Evolutionary conservation across 345 rosid species (phyloP).

Genomic region (Rhodomyrtus tomentosa): DNA sequence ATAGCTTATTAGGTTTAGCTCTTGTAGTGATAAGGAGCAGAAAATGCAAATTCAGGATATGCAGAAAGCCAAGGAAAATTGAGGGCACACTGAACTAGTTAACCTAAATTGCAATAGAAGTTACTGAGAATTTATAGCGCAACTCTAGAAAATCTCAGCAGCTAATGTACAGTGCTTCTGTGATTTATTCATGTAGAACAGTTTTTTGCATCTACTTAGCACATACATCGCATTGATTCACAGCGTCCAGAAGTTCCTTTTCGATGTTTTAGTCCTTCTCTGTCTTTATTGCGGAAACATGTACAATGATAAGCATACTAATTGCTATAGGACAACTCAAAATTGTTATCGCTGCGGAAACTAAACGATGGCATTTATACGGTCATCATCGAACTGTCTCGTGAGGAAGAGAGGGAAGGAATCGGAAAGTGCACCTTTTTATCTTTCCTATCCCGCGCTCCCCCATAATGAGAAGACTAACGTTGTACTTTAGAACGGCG

Average conservation of each 20-base stretch:
- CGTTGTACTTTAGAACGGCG: conserved; percentile 40
- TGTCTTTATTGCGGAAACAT: not conserved
- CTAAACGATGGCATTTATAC: not conserved
- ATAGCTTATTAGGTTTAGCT: not conserved
- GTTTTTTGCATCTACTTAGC: not conserved
- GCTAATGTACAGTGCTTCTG: not conserved
- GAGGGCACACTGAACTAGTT: not conserved
- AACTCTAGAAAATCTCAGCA: not conserved
- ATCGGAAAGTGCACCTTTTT: conserved; percentile 21
- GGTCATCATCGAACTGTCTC: not conserved
- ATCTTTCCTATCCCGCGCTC: conserved; percentile 34
- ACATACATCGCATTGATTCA: not conserved
- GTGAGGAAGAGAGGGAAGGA: not conserved
- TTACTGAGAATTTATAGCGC: not conserved
- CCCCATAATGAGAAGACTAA: conserved; percentile 42
- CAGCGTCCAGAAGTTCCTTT: not conserved
- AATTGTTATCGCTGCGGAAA: not conserved
- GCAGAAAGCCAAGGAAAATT: not conserved
- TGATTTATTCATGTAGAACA: not conserved
- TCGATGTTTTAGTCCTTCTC: not conserved
- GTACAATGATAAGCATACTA: not conserved
- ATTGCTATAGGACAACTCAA: not conserved
- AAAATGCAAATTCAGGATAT: not conserved
- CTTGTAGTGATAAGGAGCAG: not conserved
- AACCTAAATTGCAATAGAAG: not conserved